These are phyloP conservation scores for Pseudomassariella vexata DNA, from an alignment of 2,329 filamentous ascomycete species.

Conservation along the genomic window DNA sequence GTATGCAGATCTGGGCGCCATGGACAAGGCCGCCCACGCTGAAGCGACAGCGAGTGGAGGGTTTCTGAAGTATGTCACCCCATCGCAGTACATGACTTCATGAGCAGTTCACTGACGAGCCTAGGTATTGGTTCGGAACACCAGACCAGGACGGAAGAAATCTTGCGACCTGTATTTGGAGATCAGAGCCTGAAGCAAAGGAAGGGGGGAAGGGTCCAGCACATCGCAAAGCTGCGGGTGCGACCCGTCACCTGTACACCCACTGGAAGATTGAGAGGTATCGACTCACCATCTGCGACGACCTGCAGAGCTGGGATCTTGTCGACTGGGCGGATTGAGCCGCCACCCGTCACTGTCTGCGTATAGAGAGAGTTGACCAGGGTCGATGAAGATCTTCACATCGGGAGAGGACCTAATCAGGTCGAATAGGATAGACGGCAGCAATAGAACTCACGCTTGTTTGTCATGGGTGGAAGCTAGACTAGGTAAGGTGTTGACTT, in stretches of 20 bases:
- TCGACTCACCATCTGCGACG: constrained; percentile 62
- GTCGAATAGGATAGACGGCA: too few relatives aligned
- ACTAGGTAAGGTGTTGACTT: too few relatives aligned
- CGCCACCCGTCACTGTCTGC: constrained; percentile 9
- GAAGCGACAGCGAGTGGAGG: constrained; percentile 77
- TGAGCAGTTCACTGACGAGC: constrained; percentile 13
- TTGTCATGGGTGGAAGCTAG: too few relatives aligned
- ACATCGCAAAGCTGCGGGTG: constrained; percentile 60
- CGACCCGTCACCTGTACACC: constrained; percentile 54
- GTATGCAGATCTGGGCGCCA: constrained; percentile 59
- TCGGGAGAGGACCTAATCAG: too few relatives aligned
- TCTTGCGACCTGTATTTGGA: constrained; percentile 73
- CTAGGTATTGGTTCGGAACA: constrained; percentile 79
- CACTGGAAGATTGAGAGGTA: constrained; percentile 68
- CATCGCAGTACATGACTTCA: constrained; percentile 14
- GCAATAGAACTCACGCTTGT: too few relatives aligned
- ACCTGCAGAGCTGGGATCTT: constrained; percentile 58
- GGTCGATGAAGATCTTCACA: too few relatives aligned
- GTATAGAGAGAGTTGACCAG: constrained; percentile 7
- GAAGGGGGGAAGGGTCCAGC: constrained; percentile 55
- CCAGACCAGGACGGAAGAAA: constrained; percentile 67
- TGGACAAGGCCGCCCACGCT: constrained; percentile 74
- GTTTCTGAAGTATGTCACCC: constrained; percentile 61
- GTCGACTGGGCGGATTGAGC: constrained; percentile 45
- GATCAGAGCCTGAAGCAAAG: constrained; percentile 52